Percentiles rank a stretch among this genome's conserved stretches.
phyloP scores from a whole-genome alignment of 1,284 basidiomycete genomes.

The Cystobasidium pallidum region DNA sequence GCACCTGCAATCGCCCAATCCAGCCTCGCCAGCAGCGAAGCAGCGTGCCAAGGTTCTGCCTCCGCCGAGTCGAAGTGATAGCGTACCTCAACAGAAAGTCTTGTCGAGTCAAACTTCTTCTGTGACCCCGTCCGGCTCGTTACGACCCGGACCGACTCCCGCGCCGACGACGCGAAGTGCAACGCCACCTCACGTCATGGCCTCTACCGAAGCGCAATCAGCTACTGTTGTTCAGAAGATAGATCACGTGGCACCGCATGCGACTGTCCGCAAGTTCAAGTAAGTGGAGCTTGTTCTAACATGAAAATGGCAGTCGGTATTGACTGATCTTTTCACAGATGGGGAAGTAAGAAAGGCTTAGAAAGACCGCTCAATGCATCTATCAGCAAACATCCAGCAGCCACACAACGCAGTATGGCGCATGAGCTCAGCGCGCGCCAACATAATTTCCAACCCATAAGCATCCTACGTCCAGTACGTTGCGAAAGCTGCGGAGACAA shows the following conservation, averaged over 20 bases:
- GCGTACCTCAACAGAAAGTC: constrained; percentile 17
- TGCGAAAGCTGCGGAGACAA: constrained; percentile 97
- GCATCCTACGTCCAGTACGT: constrained; percentile 80
- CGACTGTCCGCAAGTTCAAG: constrained; percentile 43
- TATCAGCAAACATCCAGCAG: constrained; percentile 27
- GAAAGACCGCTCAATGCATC: constrained; percentile 38
- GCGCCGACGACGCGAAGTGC: neutral
- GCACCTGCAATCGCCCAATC: constrained; percentile 31
- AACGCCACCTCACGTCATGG: neutral
- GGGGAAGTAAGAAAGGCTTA: constrained; percentile 44
- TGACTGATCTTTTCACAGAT: constrained; percentile 1
- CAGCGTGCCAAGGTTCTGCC: constrained; percentile 27
- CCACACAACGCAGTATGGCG: neutral
- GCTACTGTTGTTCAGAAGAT: constrained; percentile 35
- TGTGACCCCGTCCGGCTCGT: constrained; percentile 4
- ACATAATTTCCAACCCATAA: constrained; percentile 88
- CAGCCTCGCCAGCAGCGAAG: constrained; percentile 32
- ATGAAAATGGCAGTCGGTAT: neutral
- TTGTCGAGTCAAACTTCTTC: constrained; percentile 6
- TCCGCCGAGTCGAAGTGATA: constrained; percentile 18
- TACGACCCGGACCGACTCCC: neutral
- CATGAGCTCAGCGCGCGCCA: constrained; percentile 55
- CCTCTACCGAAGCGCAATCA: constrained; percentile 28
- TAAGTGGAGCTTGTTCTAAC: too few relatives aligned
- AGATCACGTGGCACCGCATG: constrained; percentile 27